Evolutionary conservation across 202 grass and related monocot genomes (phyloP).

Genomic region (Cymbopogon flexuosus): DNA sequence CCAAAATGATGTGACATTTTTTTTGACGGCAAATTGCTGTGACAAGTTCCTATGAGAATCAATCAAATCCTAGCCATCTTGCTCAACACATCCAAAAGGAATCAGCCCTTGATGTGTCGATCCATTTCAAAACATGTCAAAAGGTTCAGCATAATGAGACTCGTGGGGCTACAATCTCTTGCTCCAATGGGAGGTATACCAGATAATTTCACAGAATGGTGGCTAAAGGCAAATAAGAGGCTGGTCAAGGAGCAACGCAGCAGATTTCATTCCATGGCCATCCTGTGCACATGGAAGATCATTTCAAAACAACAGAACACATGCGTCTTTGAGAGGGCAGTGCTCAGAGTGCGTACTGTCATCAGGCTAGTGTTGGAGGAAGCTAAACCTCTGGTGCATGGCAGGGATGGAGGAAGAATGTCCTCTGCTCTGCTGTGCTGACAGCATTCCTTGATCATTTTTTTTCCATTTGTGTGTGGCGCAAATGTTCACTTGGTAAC

Average conservation of each 20-base stretch:
- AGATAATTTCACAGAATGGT: background rate
- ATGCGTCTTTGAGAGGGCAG: background rate
- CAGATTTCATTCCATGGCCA: background rate
- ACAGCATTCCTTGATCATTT: background rate
- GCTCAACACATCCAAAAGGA: background rate
- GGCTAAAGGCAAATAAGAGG: background rate
- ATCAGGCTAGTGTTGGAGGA: background rate
- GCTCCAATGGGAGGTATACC: background rate
- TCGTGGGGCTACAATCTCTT: background rate
- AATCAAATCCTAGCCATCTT: background rate
- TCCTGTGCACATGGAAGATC: background rate
- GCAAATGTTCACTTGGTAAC: background rate
- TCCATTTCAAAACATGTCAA: background rate
- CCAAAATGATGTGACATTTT: background rate
- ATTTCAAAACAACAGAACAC: background rate
- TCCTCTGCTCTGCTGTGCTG: background rate
- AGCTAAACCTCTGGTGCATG: background rate
- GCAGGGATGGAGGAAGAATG: background rate
- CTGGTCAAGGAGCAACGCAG: background rate
- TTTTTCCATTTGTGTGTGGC: background rate
- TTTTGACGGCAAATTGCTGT: background rate
- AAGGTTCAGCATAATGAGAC: background rate
- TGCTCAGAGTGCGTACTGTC: background rate
- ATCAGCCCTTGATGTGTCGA: background rate
- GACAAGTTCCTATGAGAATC: constrained; percentile 7